Evolutionary conservation across 371 early-diverging fungal genomes (phyloP).

Genomic region (Mucor mucedo): DNA sequence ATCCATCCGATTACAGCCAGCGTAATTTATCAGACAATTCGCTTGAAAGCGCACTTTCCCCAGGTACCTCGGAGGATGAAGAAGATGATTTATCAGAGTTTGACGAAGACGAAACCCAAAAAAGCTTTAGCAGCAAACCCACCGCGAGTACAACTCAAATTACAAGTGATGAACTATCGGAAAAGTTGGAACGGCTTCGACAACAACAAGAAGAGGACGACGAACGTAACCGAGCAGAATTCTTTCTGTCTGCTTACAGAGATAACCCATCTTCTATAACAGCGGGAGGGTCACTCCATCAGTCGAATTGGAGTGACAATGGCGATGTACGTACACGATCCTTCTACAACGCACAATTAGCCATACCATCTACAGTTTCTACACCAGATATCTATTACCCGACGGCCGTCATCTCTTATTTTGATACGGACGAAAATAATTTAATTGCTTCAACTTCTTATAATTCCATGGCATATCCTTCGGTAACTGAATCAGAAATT

Average conservation of each 20-base stretch:
- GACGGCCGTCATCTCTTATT: not conserved
- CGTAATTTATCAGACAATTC: slow-evolving; percentile 40
- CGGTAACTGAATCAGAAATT: slow-evolving; percentile 8
- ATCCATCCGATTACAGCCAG: not conserved
- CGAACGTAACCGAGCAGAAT: slow-evolving; percentile 34
- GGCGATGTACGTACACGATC: slow-evolving; percentile 11
- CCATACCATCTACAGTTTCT: slow-evolving; percentile 16
- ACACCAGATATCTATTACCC: slow-evolving; percentile 21
- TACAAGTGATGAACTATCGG: slow-evolving; percentile 16
- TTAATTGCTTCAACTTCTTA: slow-evolving; percentile 6
- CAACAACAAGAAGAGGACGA: slow-evolving; percentile 37
- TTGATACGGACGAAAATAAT: not conserved
- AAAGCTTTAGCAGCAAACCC: not conserved
- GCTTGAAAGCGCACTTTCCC: slow-evolving; percentile 41
- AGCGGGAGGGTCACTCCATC: not conserved
- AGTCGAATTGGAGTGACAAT: not conserved
- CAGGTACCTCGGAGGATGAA: slow-evolving; percentile 38
- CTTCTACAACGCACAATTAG: slow-evolving; percentile 30
- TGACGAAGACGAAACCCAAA: not conserved
- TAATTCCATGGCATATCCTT: slow-evolving; percentile 15
- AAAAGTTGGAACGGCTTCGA: slow-evolving; percentile 31
- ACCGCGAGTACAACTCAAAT: not conserved
- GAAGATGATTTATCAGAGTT: slow-evolving; percentile 1
- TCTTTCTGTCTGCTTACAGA: slow-evolving; percentile 22
- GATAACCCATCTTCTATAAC: not conserved